Base-by-base conservation (phyloP, 1,139 yeast species). In the Debaryomyces sp. region DNA sequence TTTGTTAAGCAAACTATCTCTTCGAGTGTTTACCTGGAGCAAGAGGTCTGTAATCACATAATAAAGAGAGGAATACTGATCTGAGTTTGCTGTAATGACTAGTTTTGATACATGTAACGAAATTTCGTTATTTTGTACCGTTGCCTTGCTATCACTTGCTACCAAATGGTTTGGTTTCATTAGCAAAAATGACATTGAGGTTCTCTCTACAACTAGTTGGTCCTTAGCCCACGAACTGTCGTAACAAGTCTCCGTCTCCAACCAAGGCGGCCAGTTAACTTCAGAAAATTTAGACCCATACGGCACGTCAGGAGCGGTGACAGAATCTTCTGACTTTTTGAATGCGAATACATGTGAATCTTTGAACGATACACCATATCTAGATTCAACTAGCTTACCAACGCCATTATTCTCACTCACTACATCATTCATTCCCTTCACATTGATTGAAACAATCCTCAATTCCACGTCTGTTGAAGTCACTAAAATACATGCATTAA, bases 211-310 rank as follows among this genome's bases (percentile, higher is more conserved):
- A 24, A 91, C 79, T 50, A 86, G 75, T 47, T 84, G 80, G 26
- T 77, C 70, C 35, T 73, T 68, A 43, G 86, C 67, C 58, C 85
- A 75, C 0, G 77, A 64, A n/a, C 84, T 78, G 48, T 88, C 87
- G 59, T 87, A 87, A 54, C 91, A 84, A 51, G 87, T 77, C 62
- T 92, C 98, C 44, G 64, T 59, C 50, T 87, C 89, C 32, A 90
- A 66, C 90, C 94, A 87, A 1, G 96, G 96, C 0, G 96, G 94
- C 97, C 97, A 89, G 39, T 57, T 57, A 7, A 56, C 55, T 12
- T 62, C 60, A 24, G 44, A 41, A 36, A 62, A 49, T 1, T 57
- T 45, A 50, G 55, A 56, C 13, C 71, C 71, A 46, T 64, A 64
- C 21, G 64, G 66, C 18, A 63, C 54, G 43, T 61, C 65, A 1